A percentile compares a stretch with the other conserved stretches of the same genome.
These are phyloP conservation scores for Clonostachys sp. DNA, from an alignment of 2,329 filamentous ascomycete species.

Conservation along the genomic window DNA sequence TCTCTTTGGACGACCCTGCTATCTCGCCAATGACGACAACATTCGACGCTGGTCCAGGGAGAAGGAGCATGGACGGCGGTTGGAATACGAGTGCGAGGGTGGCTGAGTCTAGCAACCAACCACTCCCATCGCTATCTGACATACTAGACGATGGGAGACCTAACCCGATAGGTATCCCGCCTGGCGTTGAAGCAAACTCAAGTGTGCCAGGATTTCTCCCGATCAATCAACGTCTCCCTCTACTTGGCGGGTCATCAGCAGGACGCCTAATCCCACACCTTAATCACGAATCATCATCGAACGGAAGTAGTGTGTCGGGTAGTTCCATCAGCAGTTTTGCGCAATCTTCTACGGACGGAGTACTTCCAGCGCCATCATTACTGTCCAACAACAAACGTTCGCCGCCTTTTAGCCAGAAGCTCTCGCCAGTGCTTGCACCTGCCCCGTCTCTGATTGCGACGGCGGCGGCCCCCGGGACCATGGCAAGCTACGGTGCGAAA, in stretches of 20 bases:
- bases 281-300: slow-evolving; percentile 39
- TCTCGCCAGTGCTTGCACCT: background rate
- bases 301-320: slow-evolving; percentile 33
- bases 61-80: background rate
- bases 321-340: slow-evolving; percentile 23
- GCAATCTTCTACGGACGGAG: slow-evolving; percentile 42
- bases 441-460: slow-evolving; percentile 14
- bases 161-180: background rate
- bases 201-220: slow-evolving; percentile 14
- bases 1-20: slow-evolving; percentile 29
- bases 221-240: slow-evolving; percentile 19
- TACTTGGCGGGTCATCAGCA: slow-evolving; percentile 16
- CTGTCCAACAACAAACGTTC: slow-evolving; percentile 31
- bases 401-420: background rate
- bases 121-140: slow-evolving; percentile 40
- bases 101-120: background rate
- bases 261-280: slow-evolving; percentile 26
- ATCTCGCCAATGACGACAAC: slow-evolving; percentile 34
- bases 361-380: slow-evolving; percentile 50
- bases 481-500: slow-evolving; percentile 16
- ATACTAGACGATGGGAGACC: slow-evolving; percentile 32
- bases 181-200: background rate
- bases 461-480: slow-evolving; percentile 19
- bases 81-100: background rate
- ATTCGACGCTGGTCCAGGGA: slow-evolving; percentile 22